These are phyloP conservation scores for Dentipellis fragilis DNA, from an alignment of 768 basidiomycete genomes.

Conservation along the genomic window DNA sequence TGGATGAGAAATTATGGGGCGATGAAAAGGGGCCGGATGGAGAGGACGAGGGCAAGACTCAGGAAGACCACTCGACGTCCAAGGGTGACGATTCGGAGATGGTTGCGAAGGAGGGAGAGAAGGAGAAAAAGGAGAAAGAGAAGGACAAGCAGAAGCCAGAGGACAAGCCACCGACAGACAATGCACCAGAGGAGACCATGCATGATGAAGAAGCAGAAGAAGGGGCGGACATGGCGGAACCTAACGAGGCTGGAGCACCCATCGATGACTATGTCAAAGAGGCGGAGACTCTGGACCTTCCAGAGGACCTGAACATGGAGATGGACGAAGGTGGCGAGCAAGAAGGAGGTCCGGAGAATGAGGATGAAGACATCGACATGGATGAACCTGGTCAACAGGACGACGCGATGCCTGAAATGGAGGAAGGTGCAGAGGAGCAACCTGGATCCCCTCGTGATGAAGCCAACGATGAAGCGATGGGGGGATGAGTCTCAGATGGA, in stretches of 20 bases:
- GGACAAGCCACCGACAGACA: conserved; percentile 17
- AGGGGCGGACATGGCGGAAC: conserved; percentile 26
- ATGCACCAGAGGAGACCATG: conserved; percentile 19
- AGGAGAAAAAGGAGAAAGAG: conserved; percentile 21
- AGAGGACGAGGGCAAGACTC: conserved; percentile 43
- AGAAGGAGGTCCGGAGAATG: conserved; percentile 19
- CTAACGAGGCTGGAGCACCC: conserved; percentile 48
- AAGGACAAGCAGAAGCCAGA: conserved; percentile 16
- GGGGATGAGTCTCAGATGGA: conserved; percentile 1
- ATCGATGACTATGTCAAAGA: conserved; percentile 74
- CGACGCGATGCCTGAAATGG: conserved; percentile 10
- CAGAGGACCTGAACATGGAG: conserved; percentile 72
- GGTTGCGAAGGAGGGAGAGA: conserved; percentile 65
- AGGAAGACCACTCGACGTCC: conserved; percentile 50
- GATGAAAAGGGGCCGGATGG: conserved; percentile 59
- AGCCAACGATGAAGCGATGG: neutral
- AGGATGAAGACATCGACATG: conserved; percentile 21
- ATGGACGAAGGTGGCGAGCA: conserved; percentile 12
- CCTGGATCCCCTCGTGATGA: neutral
- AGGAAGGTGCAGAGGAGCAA: conserved; percentile 7
- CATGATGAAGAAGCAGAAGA: conserved; percentile 22
- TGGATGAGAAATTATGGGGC: conserved; percentile 98
- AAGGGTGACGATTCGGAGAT: conserved; percentile 51
- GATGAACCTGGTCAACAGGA: conserved; percentile 9
- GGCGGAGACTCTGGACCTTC: conserved; percentile 77